Evolutionary conservation across 495 filamentous ascomycete genomes (phyloP).

Genomic region (Talaromyces borbonicus): DNA sequence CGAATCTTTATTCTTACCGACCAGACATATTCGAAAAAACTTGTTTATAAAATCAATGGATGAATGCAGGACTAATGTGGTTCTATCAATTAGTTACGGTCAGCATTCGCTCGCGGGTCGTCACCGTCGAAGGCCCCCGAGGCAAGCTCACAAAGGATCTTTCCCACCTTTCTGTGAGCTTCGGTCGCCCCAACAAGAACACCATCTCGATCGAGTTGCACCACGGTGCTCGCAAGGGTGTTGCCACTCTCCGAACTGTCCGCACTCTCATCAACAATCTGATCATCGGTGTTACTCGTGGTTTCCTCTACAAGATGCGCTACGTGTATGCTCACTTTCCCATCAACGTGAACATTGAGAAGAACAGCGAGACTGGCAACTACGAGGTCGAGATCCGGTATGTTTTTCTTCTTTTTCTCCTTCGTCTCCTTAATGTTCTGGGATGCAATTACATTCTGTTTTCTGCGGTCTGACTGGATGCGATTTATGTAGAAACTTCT

Average conservation of each 20-base stretch:
- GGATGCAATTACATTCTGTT: too few species aligned
- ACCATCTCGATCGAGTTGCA: slow-evolving; percentile 92
- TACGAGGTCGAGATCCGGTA: slow-evolving; percentile 96
- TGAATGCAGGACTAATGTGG: background rate
- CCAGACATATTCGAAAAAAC: background rate
- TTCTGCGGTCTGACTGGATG: slow-evolving; percentile 1
- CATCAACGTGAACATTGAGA: slow-evolving; percentile 99
- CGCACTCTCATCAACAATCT: slow-evolving; percentile 95
- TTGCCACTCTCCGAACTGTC: slow-evolving; percentile 96
- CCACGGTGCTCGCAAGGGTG: slow-evolving; percentile 93
- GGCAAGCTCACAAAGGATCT: slow-evolving; percentile 95
- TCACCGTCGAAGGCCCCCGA: slow-evolving; percentile 93
- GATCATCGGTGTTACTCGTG: slow-evolving; percentile 94
- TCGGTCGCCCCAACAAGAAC: slow-evolving; percentile 69
- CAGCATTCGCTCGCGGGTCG: slow-evolving; percentile 85
- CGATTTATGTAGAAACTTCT: slow-evolving; percentile 74
- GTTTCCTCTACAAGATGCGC: slow-evolving; percentile 99
- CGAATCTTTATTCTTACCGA: background rate
- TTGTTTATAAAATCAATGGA: background rate
- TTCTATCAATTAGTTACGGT: slow-evolving; percentile 68
- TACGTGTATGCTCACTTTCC: slow-evolving; percentile 99
- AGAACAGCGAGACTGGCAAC: slow-evolving; percentile 82
- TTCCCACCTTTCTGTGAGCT: slow-evolving; percentile 90
- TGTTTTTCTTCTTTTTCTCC: slow-evolving; percentile 21
- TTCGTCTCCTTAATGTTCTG: background rate